Percentiles rank a stretch among this genome's conserved stretches.
Conservation (phyloP, 2,329 filamentous ascomycete species). For the Pseudomassariella vexata region DNA sequence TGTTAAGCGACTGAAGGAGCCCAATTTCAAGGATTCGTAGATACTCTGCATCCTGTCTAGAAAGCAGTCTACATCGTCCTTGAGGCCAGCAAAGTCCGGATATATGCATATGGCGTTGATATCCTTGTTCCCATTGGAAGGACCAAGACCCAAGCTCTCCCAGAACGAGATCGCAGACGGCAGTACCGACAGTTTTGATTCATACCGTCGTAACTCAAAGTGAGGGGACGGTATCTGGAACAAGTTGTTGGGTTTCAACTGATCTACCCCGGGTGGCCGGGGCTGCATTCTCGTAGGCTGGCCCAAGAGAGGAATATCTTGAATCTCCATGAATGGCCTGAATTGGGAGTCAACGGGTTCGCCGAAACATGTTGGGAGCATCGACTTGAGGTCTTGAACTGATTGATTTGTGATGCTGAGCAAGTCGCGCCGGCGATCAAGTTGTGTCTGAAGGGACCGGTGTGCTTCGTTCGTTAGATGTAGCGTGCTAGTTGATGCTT, state of each 20-base stretch:
- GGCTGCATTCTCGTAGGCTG: conserved; percentile 47
- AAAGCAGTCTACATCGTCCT: conserved; percentile 56
- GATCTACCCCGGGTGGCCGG: conserved; percentile 40
- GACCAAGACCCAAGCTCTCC: conserved; percentile 73
- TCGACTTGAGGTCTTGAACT: conserved; percentile 40
- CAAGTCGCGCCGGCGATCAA: conserved; percentile 32
- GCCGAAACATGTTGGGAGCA: conserved; percentile 38
- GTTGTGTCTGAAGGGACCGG: conserved; percentile 21
- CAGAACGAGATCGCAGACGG: conserved; percentile 73
- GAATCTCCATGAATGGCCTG: conserved; percentile 49
- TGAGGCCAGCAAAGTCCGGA: conserved; percentile 58
- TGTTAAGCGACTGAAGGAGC: conserved; percentile 51
- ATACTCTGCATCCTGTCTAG: conserved; percentile 61
- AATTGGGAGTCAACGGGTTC: conserved; percentile 33
- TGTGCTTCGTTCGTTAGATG: conserved; percentile 17
- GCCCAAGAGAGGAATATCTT: conserved; percentile 48
- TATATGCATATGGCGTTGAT: conserved; percentile 66
- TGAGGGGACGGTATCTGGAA: conserved; percentile 64
- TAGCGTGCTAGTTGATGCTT: conserved; percentile 52
- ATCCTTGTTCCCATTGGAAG: conserved; percentile 66
- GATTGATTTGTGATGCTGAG: conserved; percentile 38
- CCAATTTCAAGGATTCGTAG: conserved; percentile 71
- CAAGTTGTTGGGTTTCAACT: conserved; percentile 44
- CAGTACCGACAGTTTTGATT: conserved; percentile 65
- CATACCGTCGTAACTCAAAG: conserved; percentile 65